These are phyloP conservation scores for Candida boleticola DNA, from an alignment of 805 yeast species.

Conservation along the genomic window DNA sequence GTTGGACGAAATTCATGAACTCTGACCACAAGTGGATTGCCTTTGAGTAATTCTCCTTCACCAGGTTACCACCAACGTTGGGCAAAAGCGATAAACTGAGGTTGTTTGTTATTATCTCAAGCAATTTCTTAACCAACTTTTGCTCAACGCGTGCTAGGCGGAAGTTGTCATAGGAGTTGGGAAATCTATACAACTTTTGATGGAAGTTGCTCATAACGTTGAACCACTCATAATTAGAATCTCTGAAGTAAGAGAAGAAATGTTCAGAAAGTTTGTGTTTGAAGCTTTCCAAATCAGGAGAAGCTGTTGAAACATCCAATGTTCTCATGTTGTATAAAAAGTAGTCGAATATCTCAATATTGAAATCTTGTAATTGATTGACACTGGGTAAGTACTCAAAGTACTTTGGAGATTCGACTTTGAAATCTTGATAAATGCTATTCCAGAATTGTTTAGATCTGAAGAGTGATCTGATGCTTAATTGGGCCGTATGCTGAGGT, in stretches of 20 bases:
- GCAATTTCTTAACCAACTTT: conserved; percentile 11
- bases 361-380: conserved; percentile 16
- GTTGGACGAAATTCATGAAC: conserved; percentile 17
- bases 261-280: conserved; percentile 8
- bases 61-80: background rate
- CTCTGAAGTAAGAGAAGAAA: conserved; percentile 20
- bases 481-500: too few species aligned
- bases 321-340: conserved; percentile 17
- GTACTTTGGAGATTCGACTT: conserved; percentile 17
- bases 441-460: conserved; percentile 26
- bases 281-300: conserved; percentile 3
- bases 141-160: conserved; percentile 1
- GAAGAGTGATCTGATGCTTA: conserved; percentile 10
- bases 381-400: conserved; percentile 20
- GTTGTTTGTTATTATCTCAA: conserved; percentile 16
- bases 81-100: conserved; percentile 10
- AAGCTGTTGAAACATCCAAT: conserved; percentile 9
- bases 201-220: conserved; percentile 15
- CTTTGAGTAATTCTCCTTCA: background rate
- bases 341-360: conserved; percentile 22
- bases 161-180: background rate
- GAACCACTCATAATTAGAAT: conserved; percentile 20
- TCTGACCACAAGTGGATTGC: conserved; percentile 19
- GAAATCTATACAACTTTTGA: conserved; percentile 12
- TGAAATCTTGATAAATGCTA: conserved; percentile 29